Conservation (phyloP, 2,329 filamentous ascomycete species). For the Fusarium sp. region DNA sequence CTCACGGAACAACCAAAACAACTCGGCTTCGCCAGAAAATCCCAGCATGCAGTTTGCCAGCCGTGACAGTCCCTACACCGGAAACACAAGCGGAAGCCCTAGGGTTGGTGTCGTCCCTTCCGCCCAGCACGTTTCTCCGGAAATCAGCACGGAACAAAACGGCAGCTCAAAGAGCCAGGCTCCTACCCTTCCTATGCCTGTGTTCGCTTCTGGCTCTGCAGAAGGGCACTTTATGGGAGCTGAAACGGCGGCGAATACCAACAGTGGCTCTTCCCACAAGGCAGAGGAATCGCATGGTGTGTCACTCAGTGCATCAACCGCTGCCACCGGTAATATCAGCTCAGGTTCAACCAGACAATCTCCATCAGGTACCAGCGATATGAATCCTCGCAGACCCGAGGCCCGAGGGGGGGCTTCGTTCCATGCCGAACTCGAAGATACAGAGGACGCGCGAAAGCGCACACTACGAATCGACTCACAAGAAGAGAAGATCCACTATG, state of each 20-base stretch:
- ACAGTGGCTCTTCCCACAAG: background rate
- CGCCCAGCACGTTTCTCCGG: conserved; percentile 11
- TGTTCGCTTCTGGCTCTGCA: background rate
- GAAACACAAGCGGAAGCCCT: conserved; percentile 19
- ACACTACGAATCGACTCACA: conserved; percentile 57
- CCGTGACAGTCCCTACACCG: conserved; percentile 27
- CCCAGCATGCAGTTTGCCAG: conserved; percentile 15
- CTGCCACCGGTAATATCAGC: conserved; percentile 20
- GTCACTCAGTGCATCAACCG: conserved; percentile 36
- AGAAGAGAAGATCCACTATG: conserved; percentile 66
- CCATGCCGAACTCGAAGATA: conserved; percentile 55
- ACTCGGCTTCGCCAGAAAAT: conserved; percentile 1
- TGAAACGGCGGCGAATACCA: background rate
- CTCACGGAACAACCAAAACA: background rate
- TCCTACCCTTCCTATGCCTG: conserved; percentile 9
- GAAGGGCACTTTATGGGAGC: conserved; percentile 2
- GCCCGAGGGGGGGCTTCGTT: conserved; percentile 32
- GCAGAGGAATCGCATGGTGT: conserved; percentile 25
- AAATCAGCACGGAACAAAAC: conserved; percentile 15
- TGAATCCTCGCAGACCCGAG: conserved; percentile 4
- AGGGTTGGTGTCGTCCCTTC: conserved; percentile 3
- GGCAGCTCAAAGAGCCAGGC: conserved; percentile 7
- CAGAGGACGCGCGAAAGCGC: conserved; percentile 59
- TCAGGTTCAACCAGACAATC: conserved; percentile 24
- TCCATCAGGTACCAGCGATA: conserved; percentile 19